Evolutionary conservation across 2,329 filamentous ascomycete genomes (phyloP).

Genomic region (Stagonosporopsis rhizophila): DNA sequence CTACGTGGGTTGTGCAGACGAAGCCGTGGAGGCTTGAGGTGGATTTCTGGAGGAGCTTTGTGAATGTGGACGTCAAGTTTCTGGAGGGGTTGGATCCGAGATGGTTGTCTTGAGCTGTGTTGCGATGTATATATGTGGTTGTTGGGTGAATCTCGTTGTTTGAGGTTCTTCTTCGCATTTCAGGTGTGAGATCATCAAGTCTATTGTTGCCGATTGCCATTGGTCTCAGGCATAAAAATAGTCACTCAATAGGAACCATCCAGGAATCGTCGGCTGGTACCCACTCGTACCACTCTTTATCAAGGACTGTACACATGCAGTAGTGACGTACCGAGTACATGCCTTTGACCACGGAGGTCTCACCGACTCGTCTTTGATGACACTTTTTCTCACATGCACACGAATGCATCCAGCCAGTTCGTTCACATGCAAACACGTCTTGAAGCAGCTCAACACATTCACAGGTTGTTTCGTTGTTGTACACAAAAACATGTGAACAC

Average conservation of each 20-base stretch:
- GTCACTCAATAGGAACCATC: too few species aligned
- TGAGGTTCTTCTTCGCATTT: not conserved
- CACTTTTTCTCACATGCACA: too few species aligned
- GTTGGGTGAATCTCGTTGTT: not conserved
- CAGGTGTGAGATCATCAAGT: not conserved
- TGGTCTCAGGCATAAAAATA: not conserved
- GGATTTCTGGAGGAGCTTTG: slow-evolving; percentile 61
- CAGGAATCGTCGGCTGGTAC: too few species aligned
- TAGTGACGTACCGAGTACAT: not conserved
- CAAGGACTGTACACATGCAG: not conserved
- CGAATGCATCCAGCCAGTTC: too few species aligned
- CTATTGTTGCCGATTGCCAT: not conserved
- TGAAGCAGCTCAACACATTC: too few species aligned
- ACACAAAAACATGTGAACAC: not conserved
- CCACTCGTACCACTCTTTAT: too few species aligned
- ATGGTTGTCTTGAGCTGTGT: slow-evolving; percentile 45
- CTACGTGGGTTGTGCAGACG: slow-evolving; percentile 57
- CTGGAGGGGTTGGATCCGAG: slow-evolving; percentile 52
- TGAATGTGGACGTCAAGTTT: slow-evolving; percentile 56
- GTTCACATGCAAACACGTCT: too few species aligned
- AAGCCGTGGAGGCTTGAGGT: slow-evolving; percentile 59
- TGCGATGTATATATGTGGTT: not conserved
- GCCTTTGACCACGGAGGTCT: not conserved
- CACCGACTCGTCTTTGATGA: not conserved
- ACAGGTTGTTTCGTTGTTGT: too few species aligned